Conservation (phyloP, 176 grass and related monocot genomes). For the Secale cereale region DNA sequence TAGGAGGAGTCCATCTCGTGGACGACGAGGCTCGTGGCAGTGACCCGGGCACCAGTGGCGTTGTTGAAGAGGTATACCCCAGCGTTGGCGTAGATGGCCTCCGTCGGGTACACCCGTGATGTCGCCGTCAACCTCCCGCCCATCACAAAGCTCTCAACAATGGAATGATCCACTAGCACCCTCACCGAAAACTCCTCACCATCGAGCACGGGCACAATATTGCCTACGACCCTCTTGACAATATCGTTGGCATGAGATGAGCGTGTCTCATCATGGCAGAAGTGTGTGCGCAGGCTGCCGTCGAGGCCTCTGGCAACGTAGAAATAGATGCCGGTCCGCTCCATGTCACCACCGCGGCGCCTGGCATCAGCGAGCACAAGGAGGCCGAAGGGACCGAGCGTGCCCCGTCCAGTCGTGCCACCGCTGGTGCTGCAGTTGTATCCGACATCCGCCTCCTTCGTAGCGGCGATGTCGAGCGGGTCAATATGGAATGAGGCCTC, state of each 20-base stretch:
- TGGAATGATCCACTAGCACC: constrained; percentile 93
- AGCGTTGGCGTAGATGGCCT: constrained; percentile 69
- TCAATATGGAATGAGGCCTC: constrained; percentile 62
- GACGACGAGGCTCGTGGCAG: neutral
- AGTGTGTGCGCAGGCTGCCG: constrained; percentile 46
- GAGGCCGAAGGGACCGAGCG: constrained; percentile 66
- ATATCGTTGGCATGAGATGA: constrained; percentile 79
- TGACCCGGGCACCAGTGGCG: constrained; percentile 55
- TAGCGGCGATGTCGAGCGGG: constrained; percentile 10
- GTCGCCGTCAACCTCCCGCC: constrained; percentile 62
- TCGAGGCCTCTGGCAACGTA: constrained; percentile 60
- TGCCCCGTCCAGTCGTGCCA: constrained; percentile 43
- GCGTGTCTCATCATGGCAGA: constrained; percentile 28
- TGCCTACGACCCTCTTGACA: constrained; percentile 79
- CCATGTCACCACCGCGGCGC: neutral
- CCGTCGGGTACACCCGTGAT: constrained; percentile 82
- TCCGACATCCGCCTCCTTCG: neutral
- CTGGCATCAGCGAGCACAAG: constrained; percentile 9
- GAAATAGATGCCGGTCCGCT: constrained; percentile 87
- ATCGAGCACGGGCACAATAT: constrained; percentile 55
- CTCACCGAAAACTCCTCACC: constrained; percentile 61
- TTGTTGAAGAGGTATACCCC: constrained; percentile 92
- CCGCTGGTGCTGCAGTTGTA: constrained; percentile 43
- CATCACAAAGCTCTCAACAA: constrained; percentile 85
- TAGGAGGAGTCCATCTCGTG: constrained; percentile 2